Evolutionary conservation across 2,329 filamentous ascomycete species (phyloP), one percentile per base, ranked within the genome.

Genomic region (Amylocarpus encephaloides): DNA sequence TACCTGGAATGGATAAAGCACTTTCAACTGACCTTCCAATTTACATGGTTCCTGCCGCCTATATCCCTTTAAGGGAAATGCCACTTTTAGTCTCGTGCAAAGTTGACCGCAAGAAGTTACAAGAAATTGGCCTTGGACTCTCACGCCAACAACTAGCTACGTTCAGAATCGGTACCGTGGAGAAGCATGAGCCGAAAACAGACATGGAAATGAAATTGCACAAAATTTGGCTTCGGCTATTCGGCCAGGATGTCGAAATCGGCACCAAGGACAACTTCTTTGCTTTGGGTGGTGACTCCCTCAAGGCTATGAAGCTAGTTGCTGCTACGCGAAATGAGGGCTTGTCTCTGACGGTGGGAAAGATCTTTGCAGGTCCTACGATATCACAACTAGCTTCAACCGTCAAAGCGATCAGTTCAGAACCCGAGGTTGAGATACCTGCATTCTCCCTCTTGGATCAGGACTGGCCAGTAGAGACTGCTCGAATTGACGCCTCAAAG

Each of bases 271-370:
- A 67, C 43, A 71, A 66, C 52, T 72, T 72, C 60, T 69, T 68
- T 52, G 52, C 51, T 5, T 52, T 68, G 0, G 65, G 65, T 6
- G 67, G 66, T 9, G 65, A 66, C 43, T 67, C 66, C 0, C 43
- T 68, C 0, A 46, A 51, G n/a, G 65, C 66, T 1, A 71, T 70
- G 62, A 73, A 70, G 39, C 55, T 77, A 3, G 73, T 77, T 0
- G 69, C 73, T 19, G 65, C 18, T 19, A 43, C 55, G 11, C 41
- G 55, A 43, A 34, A 15, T 39, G 41, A 43, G 16, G 67, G 67
- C 1, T 49, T 68, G 11, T 59, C 58, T n/a, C 53, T 74, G 2
- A 67, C 64, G 0, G 71, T 75, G 2, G 64, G 66, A 3, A 66
- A 70, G 41, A 66, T 73, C 12, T 74, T 74, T 59, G 46, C 50